These are phyloP conservation scores for Eremothecium sinecaudum DNA, from an alignment of 1,139 yeast species.

Conservation along the genomic window DNA sequence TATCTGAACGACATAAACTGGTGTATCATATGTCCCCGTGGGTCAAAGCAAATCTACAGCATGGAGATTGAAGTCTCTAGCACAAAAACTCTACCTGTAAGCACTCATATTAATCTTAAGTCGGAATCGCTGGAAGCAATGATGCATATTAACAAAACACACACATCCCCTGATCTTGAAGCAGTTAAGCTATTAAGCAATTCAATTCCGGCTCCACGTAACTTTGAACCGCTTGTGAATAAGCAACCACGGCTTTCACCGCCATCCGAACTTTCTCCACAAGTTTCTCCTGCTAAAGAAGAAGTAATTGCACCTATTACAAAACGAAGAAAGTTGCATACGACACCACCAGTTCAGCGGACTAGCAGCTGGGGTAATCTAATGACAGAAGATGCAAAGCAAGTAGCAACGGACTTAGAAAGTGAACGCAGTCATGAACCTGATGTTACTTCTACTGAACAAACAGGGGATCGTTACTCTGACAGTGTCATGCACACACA, in stretches of 20 bases:
- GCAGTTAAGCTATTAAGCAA: background rate
- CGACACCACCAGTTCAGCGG: slow-evolving; percentile 7
- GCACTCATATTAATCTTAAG: background rate
- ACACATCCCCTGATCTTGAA: background rate
- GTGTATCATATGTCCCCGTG: slow-evolving; percentile 29
- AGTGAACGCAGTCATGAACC: background rate
- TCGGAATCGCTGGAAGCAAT: background rate
- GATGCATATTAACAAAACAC: background rate
- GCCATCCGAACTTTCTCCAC: background rate
- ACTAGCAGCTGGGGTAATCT: slow-evolving; percentile 27
- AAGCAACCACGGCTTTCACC: background rate
- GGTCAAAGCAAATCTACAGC: slow-evolving; percentile 14
- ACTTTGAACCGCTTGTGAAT: background rate
- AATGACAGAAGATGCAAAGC: slow-evolving; percentile 17
- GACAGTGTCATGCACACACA: slow-evolving; percentile 32
- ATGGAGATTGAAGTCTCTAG: background rate
- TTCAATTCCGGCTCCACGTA: background rate
- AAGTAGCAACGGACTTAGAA: background rate
- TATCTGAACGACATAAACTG: slow-evolving; percentile 25
- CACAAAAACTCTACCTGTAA: background rate
- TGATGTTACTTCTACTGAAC: background rate
- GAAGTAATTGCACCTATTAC: background rate
- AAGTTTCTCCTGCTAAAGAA: background rate
- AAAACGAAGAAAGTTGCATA: background rate
- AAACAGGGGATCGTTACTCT: no score